Conservation (phyloP, 345 rosid genomes). For the Ricinus communis region DNA sequence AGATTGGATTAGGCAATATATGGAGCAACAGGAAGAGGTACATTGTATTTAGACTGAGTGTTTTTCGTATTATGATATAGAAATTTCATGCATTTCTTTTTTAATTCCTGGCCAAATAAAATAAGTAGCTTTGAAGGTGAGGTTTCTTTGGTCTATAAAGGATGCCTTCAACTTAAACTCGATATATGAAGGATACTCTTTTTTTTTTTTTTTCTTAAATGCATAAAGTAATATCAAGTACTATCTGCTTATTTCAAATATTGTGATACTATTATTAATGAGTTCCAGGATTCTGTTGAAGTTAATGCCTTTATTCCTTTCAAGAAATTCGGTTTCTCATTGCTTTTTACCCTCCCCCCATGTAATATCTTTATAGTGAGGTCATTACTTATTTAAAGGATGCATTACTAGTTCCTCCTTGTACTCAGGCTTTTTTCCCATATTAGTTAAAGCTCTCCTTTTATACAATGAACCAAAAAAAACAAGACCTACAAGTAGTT, state of each 20-base stretch:
- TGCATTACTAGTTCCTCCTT: neutral
- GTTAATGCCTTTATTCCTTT: neutral
- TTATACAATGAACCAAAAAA: neutral
- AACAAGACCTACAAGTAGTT: no score
- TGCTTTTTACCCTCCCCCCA: no score
- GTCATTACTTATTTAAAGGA: neutral
- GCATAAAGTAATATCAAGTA: no score
- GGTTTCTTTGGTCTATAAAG: neutral
- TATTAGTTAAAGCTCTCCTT: neutral
- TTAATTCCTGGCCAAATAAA: neutral
- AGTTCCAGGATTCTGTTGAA: neutral
- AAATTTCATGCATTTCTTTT: neutral
- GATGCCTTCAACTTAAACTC: no score
- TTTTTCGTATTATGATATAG: neutral
- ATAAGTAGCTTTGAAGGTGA: neutral
- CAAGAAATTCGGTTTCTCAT: neutral
- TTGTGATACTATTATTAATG: no score
- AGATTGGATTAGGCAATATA: slow-evolving; percentile 85
- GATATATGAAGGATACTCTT: no score
- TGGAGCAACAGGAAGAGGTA: slow-evolving; percentile 89
- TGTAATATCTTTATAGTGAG: neutral
- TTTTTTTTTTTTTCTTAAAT: no score
- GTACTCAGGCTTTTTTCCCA: neutral
- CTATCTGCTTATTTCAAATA: no score
- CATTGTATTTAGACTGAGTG: neutral